Evolutionary conservation across 2,329 filamentous ascomycete species (phyloP), one percentile per base, ranked within the genome.

Genomic region (Botrytis paeoniae): DNA sequence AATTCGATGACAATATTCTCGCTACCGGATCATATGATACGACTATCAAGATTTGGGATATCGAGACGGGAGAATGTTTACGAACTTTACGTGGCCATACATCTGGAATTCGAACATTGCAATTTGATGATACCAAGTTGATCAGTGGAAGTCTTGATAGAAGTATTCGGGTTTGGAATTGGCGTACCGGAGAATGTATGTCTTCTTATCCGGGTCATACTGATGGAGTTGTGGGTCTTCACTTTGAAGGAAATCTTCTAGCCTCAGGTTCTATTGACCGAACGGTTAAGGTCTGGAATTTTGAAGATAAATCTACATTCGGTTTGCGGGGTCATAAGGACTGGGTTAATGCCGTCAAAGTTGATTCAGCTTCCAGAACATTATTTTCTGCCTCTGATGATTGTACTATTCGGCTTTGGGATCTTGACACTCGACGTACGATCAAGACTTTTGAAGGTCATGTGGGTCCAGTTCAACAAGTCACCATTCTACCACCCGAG

Each of bases 11-110:
- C 77, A 93, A 93, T 77, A 93, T 97, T 74, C 86, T 99, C 69
- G 95, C 94, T 14, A 97, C 95, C 0, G 96, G 96, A 14, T 98
- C 95, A 0, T 99, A 99, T 81, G 96, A 99, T 80, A 89, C 91
- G 12, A 98, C 94, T 0, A 94, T 97, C 80, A 98, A 97, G 81
- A 94, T 99, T 29, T 99, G 96, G 96, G 91, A 98, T 80, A 91
- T 97, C 63, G 92, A 97, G 78, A 97, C 92, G 0, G 94, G 94
- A 68, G 87, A 95, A 80, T 93, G 95, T 77, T 86, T 97, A 12
- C 90, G 93, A n/a, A 97, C 94, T 0, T 85, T 99, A 12, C 86
- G 84, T 35, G 96, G 96, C 4, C 96, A 98, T 79, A 92, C 89
- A 1, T 89, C 89, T 59, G 94, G 94, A 10, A 93, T 99, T 74